These are phyloP conservation scores for Pleurotus sapidus DNA, from an alignment of 768 basidiomycete genomes.

Conservation along the genomic window DNA sequence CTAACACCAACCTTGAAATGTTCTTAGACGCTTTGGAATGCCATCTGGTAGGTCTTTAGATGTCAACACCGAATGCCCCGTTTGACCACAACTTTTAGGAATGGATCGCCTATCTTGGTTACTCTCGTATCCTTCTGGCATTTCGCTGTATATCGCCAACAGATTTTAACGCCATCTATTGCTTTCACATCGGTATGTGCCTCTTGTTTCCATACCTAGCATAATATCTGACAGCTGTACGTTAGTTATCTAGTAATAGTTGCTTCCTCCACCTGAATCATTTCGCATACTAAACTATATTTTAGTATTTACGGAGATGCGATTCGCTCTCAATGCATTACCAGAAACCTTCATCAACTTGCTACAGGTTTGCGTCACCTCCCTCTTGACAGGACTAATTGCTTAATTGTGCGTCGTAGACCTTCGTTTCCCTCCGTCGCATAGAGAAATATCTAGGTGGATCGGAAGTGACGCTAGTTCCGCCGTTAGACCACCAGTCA, in stretches of 20 bases:
- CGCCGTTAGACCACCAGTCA: constrained; percentile 53
- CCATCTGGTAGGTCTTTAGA: constrained; percentile 34
- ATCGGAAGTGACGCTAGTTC: constrained; percentile 66
- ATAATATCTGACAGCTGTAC: too few relatives aligned
- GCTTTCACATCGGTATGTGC: constrained; percentile 22
- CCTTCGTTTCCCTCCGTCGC: constrained; percentile 80
- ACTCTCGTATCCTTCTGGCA: constrained; percentile 66
- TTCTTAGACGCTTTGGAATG: constrained; percentile 42
- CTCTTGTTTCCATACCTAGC: too few relatives aligned
- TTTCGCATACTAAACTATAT: neutral
- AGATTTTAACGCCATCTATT: constrained; percentile 75
- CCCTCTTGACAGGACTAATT: neutral
- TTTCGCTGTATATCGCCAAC: constrained; percentile 67
- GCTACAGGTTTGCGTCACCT: constrained; percentile 54
- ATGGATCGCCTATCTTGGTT: constrained; percentile 52
- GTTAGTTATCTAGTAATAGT: neutral
- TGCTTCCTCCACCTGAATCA: neutral
- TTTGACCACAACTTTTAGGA: constrained; percentile 7
- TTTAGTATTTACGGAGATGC: constrained; percentile 82
- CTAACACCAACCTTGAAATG: neutral
- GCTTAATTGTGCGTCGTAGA: constrained; percentile 30
- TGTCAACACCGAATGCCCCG: too few relatives aligned
- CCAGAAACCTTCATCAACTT: constrained; percentile 91
- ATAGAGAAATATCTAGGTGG: constrained; percentile 87
- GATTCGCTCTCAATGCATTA: constrained; percentile 82